phyloP scores from a whole-genome alignment of 257 asterid species.

The Solanum peruvianum region DNA sequence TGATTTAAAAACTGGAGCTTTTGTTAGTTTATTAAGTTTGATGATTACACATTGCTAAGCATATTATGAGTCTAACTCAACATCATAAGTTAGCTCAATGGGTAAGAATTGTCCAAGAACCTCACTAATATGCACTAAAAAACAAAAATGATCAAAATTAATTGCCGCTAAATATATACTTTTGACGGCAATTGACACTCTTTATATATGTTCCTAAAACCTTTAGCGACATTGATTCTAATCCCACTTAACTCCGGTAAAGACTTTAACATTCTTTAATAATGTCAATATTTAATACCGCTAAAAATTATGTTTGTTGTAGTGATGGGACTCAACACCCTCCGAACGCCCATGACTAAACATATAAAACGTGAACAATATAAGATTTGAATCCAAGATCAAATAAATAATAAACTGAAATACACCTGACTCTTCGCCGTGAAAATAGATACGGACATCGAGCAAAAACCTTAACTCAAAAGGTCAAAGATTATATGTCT shows the following conservation, averaged over 20 bases:
- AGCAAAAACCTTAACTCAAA: background rate
- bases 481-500: background rate
- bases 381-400: background rate
- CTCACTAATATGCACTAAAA: accelerated
- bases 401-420: background rate
- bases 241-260: too few species aligned
- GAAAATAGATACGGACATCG: background rate
- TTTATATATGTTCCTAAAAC: too few species aligned
- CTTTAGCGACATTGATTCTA: too few species aligned
- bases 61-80: background rate
- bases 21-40: background rate
- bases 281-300: too few species aligned
- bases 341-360: background rate
- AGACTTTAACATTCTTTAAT: too few species aligned
- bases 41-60: background rate
- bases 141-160: too few species aligned
- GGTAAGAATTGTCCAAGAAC: background rate
- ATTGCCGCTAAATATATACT: too few species aligned
- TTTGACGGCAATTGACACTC: too few species aligned
- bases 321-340: background rate
- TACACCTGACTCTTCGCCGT: background rate
- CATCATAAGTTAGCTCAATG: background rate
- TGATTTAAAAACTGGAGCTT: too few species aligned
- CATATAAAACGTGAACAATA: background rate
- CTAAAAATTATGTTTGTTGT: too few species aligned